Percentiles rank a stretch among this genome's conserved stretches.
These are phyloP conservation scores for Gonapodya sp. DNA, from an alignment of 192 early-diverging fungal species.

Conservation along the genomic window DNA sequence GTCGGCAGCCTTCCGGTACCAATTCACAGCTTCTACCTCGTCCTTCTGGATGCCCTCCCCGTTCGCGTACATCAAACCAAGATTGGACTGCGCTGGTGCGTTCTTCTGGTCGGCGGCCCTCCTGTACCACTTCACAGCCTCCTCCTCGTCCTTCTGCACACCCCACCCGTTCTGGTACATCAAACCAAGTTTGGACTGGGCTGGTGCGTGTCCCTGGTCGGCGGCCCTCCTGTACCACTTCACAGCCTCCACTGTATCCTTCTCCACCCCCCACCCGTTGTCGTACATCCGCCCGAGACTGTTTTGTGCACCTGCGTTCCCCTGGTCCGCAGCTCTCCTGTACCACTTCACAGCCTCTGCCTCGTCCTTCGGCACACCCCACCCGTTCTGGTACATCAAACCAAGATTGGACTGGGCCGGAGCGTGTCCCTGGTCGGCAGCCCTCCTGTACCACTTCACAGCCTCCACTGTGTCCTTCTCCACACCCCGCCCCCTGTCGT, in stretches of 20 bases:
- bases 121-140: conserved; percentile 23
- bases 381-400: conserved; percentile 16
- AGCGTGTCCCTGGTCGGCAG: not conserved
- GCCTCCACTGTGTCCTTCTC: not conserved
- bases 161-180: conserved; percentile 24
- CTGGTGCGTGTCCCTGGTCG: conserved; percentile 16
- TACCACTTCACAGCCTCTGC: conserved; percentile 12
- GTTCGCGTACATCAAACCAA: conserved; percentile 21
- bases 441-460: not conserved
- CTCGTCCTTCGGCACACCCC: conserved; percentile 16
- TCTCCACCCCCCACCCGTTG: no score
- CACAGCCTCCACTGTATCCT: conserved; percentile 2
- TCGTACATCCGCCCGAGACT: no score
- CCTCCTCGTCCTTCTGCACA: no score
- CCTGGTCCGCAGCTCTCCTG: no score
- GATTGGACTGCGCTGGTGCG: conserved; percentile 19
- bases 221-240: conserved; percentile 23
- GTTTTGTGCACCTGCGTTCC: no score
- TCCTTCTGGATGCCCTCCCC: conserved; percentile 26
- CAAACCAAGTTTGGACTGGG: conserved; percentile 16
- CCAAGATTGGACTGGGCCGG: conserved; percentile 19
- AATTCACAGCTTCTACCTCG: no score
- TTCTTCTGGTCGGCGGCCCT: conserved; percentile 20
- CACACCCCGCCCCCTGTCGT: no score
- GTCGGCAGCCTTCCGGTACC: no score